phyloP scores from a whole-genome alignment of 2,329 filamentous ascomycete genomes.

The Aureobasidium namibiae region DNA sequence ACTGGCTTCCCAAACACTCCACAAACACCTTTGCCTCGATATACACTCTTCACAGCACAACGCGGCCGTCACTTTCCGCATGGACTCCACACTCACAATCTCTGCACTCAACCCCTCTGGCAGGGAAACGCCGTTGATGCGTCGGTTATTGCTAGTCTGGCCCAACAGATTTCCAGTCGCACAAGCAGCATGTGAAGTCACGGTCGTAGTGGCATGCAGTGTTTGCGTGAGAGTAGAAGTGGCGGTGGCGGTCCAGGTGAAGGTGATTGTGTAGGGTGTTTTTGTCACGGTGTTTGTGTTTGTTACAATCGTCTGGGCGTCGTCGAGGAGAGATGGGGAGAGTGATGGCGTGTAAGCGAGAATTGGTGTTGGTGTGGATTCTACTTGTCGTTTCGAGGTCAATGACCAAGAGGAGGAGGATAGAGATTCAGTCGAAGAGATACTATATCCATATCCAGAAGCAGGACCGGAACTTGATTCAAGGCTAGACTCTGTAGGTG shows the following conservation, averaged over 20 bases:
- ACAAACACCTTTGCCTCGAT: background rate
- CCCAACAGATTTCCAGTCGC: background rate
- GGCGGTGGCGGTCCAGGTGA: background rate
- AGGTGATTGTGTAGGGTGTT: constrained; percentile 5
- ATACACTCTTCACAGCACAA: background rate
- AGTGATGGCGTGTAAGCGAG: background rate
- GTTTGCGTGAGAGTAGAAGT: background rate
- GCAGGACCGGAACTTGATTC: too few relatives aligned
- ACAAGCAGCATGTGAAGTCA: background rate
- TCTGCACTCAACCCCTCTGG: too few relatives aligned
- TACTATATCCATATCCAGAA: too few relatives aligned
- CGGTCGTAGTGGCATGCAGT: background rate
- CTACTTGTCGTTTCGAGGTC: background rate
- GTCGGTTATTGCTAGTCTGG: background rate
- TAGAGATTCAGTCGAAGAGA: too few relatives aligned
- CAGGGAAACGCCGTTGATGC: background rate
- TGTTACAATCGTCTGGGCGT: background rate
- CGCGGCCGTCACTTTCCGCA: background rate
- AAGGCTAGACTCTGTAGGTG: background rate
- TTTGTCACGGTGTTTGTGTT: background rate
- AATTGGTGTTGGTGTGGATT: background rate
- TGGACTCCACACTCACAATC: too few relatives aligned
- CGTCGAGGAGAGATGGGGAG: background rate
- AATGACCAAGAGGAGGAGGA: too few relatives aligned
- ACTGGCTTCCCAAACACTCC: background rate